phyloP scores from a whole-genome alignment of 2,329 filamentous ascomycete species.

The Fusarium tjaetaba region DNA sequence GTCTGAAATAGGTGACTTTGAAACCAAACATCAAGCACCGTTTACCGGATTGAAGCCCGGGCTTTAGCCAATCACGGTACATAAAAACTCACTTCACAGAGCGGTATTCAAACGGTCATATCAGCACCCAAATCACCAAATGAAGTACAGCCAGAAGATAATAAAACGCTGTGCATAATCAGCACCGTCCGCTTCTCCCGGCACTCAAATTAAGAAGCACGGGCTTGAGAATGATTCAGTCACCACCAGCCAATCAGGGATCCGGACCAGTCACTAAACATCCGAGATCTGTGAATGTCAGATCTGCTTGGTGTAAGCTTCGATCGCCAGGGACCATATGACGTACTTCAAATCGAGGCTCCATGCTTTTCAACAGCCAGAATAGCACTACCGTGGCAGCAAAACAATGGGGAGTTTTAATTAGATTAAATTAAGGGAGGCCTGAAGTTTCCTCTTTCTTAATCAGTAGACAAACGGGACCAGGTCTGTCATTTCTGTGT shows the following conservation, averaged over 20 bases:
- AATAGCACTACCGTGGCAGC: conserved; percentile 36
- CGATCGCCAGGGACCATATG: conserved; percentile 48
- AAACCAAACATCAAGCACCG: not conserved
- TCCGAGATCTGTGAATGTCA: conserved; percentile 23
- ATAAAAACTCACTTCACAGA: not conserved
- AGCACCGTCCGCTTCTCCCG: not conserved
- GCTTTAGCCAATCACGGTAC: not conserved
- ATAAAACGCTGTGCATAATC: not conserved
- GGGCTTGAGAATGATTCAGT: not conserved
- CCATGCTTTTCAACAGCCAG: conserved; percentile 28
- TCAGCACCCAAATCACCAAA: not conserved
- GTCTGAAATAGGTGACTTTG: not conserved
- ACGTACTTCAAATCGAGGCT: conserved; percentile 47
- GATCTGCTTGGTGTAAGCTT: conserved; percentile 32
- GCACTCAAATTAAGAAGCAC: not conserved
- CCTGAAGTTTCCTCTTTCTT: not conserved
- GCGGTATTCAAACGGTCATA: not conserved
- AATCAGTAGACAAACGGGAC: not conserved
- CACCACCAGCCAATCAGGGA: conserved; percentile 8
- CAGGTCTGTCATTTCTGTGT: not conserved
- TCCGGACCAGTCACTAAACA: not conserved
- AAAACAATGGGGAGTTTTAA: conserved; percentile 9
- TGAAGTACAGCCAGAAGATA: not conserved
- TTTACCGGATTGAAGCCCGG: not conserved
- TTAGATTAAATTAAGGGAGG: not conserved